A percentile compares a stretch with the other conserved stretches of the same genome.
phyloP scores from a whole-genome alignment of 768 basidiomycete genomes.

The Amyloporia xantha region DNA sequence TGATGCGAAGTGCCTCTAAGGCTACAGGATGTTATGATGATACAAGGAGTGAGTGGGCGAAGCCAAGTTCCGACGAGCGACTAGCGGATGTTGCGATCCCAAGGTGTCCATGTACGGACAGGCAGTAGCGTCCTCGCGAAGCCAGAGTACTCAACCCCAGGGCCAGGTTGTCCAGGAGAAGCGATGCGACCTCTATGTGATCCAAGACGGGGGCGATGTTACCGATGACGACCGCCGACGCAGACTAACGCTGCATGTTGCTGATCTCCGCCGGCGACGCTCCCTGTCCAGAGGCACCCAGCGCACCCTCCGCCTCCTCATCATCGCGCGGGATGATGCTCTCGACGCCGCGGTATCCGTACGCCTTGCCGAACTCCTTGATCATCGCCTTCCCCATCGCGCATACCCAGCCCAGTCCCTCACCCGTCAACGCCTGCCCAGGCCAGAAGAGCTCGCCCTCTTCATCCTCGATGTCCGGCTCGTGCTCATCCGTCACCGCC shows the following conservation, averaged over 20 bases:
- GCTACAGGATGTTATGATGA: too few species aligned
- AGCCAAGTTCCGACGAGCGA: too few species aligned
- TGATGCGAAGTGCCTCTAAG: too few species aligned
- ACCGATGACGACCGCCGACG: neutral
- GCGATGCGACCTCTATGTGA: neutral
- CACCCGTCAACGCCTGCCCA: conserved; percentile 61
- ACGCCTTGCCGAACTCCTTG: conserved; percentile 69
- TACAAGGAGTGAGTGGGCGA: too few species aligned
- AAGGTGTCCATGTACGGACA: too few species aligned
- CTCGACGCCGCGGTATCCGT: conserved; percentile 65
- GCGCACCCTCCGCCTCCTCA: neutral
- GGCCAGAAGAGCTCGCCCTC: conserved; percentile 88
- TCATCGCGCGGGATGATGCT: conserved; percentile 52
- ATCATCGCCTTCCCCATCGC: conserved; percentile 84
- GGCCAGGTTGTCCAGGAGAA: too few species aligned
- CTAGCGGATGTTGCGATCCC: too few species aligned
- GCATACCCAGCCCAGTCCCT: conserved; percentile 84
- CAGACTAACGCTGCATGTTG: neutral
- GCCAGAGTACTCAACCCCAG: too few species aligned
- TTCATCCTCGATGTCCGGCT: conserved; percentile 79
- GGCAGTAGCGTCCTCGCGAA: too few species aligned
- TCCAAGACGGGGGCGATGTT: neutral
- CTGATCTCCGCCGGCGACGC: neutral
- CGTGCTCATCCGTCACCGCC: conserved; percentile 60
- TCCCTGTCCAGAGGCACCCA: neutral